Evolutionary conservation across 257 asterid genomes (phyloP).

Genomic region (Penstemon eatonii): DNA sequence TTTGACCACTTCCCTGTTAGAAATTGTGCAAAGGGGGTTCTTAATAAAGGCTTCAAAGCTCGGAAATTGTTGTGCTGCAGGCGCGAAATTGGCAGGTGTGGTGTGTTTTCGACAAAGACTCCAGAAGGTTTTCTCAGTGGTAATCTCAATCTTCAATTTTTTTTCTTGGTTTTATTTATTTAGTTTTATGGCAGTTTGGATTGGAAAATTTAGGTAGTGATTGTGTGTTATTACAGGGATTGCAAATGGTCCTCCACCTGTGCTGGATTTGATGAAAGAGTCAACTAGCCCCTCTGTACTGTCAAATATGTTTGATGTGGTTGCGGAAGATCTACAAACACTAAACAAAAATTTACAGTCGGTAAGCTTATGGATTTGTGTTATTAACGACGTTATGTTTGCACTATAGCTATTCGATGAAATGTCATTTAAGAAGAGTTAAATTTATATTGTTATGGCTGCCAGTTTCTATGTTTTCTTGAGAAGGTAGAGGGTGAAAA

Average conservation of each 20-base stretch:
- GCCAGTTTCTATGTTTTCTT: slow-evolving; percentile 2
- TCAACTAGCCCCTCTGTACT: slow-evolving; percentile 40
- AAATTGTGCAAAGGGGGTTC: slow-evolving; percentile 40
- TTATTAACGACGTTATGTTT: neutral
- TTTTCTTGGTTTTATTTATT: neutral
- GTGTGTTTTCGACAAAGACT: slow-evolving; percentile 63
- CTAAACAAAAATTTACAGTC: slow-evolving; percentile 78
- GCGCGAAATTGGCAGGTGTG: slow-evolving; percentile 54
- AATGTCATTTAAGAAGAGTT: neutral
- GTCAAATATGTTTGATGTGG: slow-evolving; percentile 70
- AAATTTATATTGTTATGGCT: neutral
- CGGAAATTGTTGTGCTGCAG: slow-evolving; percentile 48
- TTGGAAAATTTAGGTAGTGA: neutral
- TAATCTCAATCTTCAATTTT: slow-evolving; percentile 19
- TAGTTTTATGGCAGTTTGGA: neutral
- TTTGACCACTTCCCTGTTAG: slow-evolving; percentile 37
- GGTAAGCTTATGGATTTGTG: slow-evolving; percentile 48
- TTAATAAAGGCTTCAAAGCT: slow-evolving; percentile 44
- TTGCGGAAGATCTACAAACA: slow-evolving; percentile 73
- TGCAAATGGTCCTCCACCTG: slow-evolving; percentile 52
- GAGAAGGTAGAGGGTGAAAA: neutral
- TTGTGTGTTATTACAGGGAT: slow-evolving; percentile 37
- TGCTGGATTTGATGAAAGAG: slow-evolving; percentile 53
- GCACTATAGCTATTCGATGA: neutral
- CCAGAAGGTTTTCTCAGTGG: slow-evolving; percentile 66